phyloP scores from a whole-genome alignment of 192 early-diverging fungal species.

The Umbelopsis isabellina region DNA sequence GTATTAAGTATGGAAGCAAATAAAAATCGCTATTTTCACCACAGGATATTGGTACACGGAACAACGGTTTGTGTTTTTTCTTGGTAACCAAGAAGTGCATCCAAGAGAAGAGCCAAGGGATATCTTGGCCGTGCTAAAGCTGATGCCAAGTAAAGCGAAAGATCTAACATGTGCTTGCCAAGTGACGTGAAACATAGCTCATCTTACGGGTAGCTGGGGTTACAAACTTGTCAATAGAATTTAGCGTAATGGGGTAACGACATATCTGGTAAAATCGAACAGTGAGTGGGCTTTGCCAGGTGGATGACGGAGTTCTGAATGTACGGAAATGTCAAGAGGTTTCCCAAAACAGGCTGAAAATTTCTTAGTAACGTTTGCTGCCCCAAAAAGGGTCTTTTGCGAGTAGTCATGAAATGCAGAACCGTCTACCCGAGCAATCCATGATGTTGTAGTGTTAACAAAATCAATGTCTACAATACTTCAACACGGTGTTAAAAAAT shows the following conservation, averaged over 20 bases:
- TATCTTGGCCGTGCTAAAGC: background rate
- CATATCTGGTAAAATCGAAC: background rate
- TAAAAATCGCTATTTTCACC: too few species aligned
- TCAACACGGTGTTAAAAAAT: background rate
- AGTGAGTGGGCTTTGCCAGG: background rate
- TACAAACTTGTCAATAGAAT: too few species aligned
- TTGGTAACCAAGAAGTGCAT: too few species aligned
- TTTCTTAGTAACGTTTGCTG: background rate
- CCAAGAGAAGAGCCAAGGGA: background rate
- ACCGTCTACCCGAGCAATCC: background rate
- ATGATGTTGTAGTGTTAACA: background rate
- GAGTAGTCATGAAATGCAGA: background rate
- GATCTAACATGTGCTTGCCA: conserved; percentile 7
- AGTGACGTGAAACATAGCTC: background rate
- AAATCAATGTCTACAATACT: background rate
- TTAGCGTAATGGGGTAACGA: background rate
- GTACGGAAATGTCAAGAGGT: background rate
- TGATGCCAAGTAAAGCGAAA: background rate
- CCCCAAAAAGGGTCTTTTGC: background rate
- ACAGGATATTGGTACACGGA: too few species aligned
- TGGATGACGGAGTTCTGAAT: background rate
- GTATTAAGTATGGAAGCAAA: too few species aligned
- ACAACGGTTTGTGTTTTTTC: too few species aligned
- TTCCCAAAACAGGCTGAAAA: conserved; percentile 8
- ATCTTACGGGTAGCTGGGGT: too few species aligned